Evolutionary conservation across 2,329 filamentous ascomycete species (phyloP).

Genomic region (Amylocarpus encephaloides): DNA sequence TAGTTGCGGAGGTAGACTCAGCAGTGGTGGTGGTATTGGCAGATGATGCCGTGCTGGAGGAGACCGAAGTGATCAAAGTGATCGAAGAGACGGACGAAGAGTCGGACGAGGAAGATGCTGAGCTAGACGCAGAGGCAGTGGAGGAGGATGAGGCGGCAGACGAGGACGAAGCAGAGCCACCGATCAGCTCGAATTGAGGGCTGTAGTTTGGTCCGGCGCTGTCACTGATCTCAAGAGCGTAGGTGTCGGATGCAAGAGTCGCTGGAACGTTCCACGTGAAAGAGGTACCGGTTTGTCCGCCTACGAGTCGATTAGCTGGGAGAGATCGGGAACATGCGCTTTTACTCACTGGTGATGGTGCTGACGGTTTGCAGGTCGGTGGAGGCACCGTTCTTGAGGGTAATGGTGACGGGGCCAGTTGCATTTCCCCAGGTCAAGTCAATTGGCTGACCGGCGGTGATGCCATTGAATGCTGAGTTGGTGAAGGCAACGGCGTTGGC

Average conservation of each 20-base stretch:
- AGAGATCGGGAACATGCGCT: background rate
- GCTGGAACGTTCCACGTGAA: constrained; percentile 23
- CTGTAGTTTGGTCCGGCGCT: constrained; percentile 22
- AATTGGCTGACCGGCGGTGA: constrained; percentile 22
- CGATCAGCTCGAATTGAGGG: constrained; percentile 23
- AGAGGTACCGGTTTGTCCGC: constrained; percentile 19
- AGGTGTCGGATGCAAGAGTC: constrained; percentile 11
- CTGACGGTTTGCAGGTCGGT: constrained; percentile 20
- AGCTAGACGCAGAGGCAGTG: background rate
- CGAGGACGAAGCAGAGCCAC: constrained; percentile 10
- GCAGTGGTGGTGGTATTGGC: constrained; percentile 7
- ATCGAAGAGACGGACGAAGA: constrained; percentile 10
- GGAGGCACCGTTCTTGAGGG: constrained; percentile 25
- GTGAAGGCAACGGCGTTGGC: constrained; percentile 24
- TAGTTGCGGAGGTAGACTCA: constrained; percentile 5
- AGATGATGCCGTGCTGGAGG: background rate
- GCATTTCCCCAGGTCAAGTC: constrained; percentile 25
- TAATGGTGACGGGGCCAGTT: constrained; percentile 24
- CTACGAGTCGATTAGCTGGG: constrained; percentile 3
- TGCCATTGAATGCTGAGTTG: constrained; percentile 20
- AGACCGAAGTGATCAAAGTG: background rate
- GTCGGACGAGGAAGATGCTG: constrained; percentile 1
- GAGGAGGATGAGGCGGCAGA: constrained; percentile 6
- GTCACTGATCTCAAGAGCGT: constrained; percentile 27
- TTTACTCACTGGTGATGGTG: constrained; percentile 24